Evolutionary conservation across 169 alveolate species (phyloP), one percentile per base, ranked within the genome.

Genomic region (Sarcocystis neurona): DNA sequence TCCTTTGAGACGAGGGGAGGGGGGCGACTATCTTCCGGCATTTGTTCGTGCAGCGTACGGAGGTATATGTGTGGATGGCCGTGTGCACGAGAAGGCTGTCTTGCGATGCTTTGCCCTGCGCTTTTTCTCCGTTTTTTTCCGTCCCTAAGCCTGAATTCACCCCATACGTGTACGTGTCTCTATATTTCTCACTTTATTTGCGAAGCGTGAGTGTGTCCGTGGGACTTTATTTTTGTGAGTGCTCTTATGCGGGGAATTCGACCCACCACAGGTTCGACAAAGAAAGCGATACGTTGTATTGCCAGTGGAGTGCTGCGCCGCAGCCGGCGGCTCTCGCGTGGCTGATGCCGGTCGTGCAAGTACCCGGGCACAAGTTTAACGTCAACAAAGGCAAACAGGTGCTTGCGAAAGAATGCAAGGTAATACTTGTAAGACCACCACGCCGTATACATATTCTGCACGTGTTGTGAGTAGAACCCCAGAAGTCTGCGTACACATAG

Each of bases 251-350:
- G n/a, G n/a, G n/a, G n/a, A n/a, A n/a, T n/a, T n/a, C n/a, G n/a
- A n/a, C n/a, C n/a, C n/a, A n/a, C n/a, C n/a, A n/a, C 66, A 86
- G 90, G 90, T 86, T 53, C 66, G 85, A 74, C 43, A 70, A 56
- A 41, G 78, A 32, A 10, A 41, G 63, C 0, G 66, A 86, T 39
- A 41, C 86, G 23, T 8, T 86, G 20, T 86, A 72, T 37, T 63
- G 46, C 27, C 90, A 50, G 68, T 86, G 90, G 90, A 50, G 79
- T 18, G 15, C 30, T 23, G 44, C 48, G 15, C 90, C 90, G 34
- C 75, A 58, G 46, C 72, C 37, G 5, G 44, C 20, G 32, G 90
- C 90, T 0, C 48, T 86, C 41, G 90, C 90, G 23, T 86, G 90
- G 90, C 85, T 86, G 37, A 70, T 32, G 68, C 90, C 90, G 53